Conservation (phyloP, 2,329 filamentous ascomycete genomes). For the Colletotrichum neosansevieriae region DNA sequence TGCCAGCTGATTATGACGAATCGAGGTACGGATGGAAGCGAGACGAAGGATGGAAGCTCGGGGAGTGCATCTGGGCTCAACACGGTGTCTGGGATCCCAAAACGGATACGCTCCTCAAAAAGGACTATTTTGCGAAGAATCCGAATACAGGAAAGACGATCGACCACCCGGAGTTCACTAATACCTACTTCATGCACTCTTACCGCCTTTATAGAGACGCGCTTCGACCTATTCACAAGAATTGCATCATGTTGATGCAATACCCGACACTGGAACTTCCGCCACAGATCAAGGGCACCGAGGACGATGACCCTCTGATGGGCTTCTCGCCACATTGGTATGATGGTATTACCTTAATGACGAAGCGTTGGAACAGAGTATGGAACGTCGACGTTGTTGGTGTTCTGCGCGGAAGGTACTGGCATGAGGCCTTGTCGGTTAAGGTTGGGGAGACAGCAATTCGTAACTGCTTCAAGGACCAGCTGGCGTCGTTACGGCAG, state of each 20-base stretch:
- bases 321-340: conserved; percentile 97
- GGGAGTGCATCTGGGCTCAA: conserved; percentile 97
- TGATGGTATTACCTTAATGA: conserved; percentile 95
- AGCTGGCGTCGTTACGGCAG: conserved; percentile 83
- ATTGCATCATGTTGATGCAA: conserved; percentile 90
- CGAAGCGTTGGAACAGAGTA: conserved; percentile 97
- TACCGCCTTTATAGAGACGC: conserved; percentile 82
- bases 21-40: conserved; percentile 90
- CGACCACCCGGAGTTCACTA: conserved; percentile 88
- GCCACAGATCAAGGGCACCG: conserved; percentile 85
- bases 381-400: conserved; percentile 99
- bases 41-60: conserved; percentile 88
- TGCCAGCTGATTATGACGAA: conserved; percentile 86
- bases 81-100: conserved; percentile 93
- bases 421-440: conserved; percentile 90
- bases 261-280: conserved; percentile 93
- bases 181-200: conserved; percentile 90
- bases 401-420: conserved; percentile 87
- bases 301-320: conserved; percentile 89
- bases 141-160: conserved; percentile 79
- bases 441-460: conserved; percentile 95
- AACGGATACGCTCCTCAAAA: conserved; percentile 81
- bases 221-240: conserved; percentile 80
- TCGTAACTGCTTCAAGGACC: conserved; percentile 90
- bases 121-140: conserved; percentile 88